Conservation (phyloP, 331 rosid genomes). For the Erythrophleum ivorense region DNA sequence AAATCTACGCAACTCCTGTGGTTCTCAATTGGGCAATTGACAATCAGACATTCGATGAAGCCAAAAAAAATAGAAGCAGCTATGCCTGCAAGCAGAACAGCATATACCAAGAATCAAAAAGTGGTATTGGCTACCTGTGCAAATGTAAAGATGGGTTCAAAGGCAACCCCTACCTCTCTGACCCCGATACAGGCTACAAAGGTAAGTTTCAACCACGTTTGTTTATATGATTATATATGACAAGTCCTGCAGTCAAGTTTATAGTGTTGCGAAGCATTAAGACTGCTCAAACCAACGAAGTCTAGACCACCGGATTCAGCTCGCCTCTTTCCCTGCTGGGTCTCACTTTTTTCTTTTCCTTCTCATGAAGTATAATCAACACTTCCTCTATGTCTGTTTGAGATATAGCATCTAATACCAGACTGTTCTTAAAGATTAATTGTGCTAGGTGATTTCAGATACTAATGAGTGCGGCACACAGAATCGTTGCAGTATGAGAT, state of each 20-base stretch:
- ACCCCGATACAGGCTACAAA: no score
- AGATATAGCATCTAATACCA: not conserved
- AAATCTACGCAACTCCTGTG: not conserved
- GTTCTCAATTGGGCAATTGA: slow-evolving; percentile 3
- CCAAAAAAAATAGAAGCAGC: not conserved
- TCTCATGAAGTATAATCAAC: not conserved
- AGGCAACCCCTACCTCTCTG: no score
- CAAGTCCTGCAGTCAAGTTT: no score
- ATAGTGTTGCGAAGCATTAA: no score
- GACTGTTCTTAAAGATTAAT: not conserved
- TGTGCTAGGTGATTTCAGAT: not conserved
- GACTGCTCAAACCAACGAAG: no score
- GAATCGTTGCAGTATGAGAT: not conserved
- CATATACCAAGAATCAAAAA: not conserved
- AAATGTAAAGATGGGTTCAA: no score
- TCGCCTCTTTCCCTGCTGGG: no score
- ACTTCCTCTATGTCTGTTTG: not conserved
- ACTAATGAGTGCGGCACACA: not conserved
- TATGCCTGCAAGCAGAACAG: not conserved
- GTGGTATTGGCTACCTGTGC: no score
- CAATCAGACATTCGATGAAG: not conserved
- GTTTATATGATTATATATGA: no score
- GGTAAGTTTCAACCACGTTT: not conserved
- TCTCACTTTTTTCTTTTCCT: no score
- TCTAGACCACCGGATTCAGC: no score